Percentiles rank a stretch among this genome's conserved stretches.
These are phyloP conservation scores for Boeremia lycopersici DNA, from an alignment of 2,329 filamentous ascomycete genomes.

Conservation along the genomic window DNA sequence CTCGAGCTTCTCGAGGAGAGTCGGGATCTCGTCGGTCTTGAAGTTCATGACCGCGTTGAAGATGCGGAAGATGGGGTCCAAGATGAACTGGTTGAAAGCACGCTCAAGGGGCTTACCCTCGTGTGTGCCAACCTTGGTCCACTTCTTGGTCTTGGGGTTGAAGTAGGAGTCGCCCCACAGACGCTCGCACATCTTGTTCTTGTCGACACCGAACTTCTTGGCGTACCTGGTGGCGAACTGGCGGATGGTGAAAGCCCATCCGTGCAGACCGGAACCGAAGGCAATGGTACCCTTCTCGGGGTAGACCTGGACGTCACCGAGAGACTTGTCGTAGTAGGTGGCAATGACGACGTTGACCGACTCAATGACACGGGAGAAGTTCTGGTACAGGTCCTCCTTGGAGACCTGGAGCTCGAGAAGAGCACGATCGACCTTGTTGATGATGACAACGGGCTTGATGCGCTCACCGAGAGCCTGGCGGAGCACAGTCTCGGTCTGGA, in stretches of 20 bases:
- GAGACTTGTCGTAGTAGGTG: conserved; percentile 95
- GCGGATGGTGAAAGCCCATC: conserved; percentile 99
- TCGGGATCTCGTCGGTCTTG: conserved; percentile 90
- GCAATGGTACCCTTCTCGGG: conserved; percentile 97
- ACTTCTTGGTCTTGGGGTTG: conserved; percentile 99
- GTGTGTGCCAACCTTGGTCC: conserved; percentile 83
- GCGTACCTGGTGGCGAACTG: conserved; percentile 96
- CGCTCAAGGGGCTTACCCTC: conserved; percentile 93
- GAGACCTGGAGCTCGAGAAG: conserved; percentile 97
- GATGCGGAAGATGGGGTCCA: conserved; percentile 99
- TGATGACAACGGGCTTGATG: conserved; percentile 99
- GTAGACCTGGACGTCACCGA: conserved; percentile 98
- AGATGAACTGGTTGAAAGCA: conserved; percentile 99
- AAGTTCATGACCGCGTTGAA: conserved; percentile 97
- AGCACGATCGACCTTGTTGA: conserved; percentile 99
- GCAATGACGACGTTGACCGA: conserved; percentile 99
- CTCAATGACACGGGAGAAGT: conserved; percentile 99
- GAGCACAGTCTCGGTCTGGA: conserved; percentile 99
- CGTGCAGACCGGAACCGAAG: conserved; percentile 99
- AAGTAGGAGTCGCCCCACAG: conserved; percentile 99
- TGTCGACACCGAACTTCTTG: conserved; percentile 99
- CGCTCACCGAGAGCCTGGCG: conserved; percentile 99
- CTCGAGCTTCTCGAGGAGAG: conserved; percentile 87
- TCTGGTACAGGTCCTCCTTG: conserved; percentile 99
- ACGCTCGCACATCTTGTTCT: conserved; percentile 99